These are phyloP conservation scores for Nakaseomyces delphensis DNA, from an alignment of 1,139 yeast species.

Conservation along the genomic window DNA sequence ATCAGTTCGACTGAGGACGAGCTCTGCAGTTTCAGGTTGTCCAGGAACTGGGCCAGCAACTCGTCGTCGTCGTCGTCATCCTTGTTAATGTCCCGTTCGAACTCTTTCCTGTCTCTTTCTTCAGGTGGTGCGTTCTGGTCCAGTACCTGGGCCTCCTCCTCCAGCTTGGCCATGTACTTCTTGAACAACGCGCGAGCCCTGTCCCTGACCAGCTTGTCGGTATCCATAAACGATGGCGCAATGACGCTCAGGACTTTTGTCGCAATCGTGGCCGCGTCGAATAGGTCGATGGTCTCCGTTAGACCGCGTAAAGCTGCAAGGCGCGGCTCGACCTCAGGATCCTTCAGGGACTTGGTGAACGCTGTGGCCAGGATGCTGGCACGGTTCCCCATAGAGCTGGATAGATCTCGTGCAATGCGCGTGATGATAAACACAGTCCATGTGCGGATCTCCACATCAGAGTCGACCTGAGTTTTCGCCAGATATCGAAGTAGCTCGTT, in stretches of 20 bases:
- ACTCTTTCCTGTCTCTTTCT: constrained; percentile 11
- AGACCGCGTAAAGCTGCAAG: constrained; percentile 73
- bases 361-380: constrained; percentile 80
- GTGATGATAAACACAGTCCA: constrained; percentile 75
- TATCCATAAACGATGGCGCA: constrained; percentile 76
- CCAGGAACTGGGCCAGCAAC: constrained; percentile 25
- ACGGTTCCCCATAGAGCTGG: constrained; percentile 41
- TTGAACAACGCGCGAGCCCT: constrained; percentile 67
- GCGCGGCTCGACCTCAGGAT: constrained; percentile 69
- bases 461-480: constrained; percentile 84
- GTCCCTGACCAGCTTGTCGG: constrained; percentile 54
- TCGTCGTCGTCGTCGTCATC: constrained; percentile 15
- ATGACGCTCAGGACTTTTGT: constrained; percentile 76
- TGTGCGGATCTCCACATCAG: constrained; percentile 73
- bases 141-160: constrained; percentile 53
- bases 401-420: constrained; percentile 57
- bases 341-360: constrained; percentile 72
- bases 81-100: constrained; percentile 22
- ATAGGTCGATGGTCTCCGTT: constrained; percentile 52
- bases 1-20: constrained; percentile 1
- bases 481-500: constrained; percentile 73
- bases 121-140: constrained; percentile 37
- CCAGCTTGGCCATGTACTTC: constrained; percentile 54
- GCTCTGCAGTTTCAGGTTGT: constrained; percentile 14
- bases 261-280: constrained; percentile 70